These are phyloP conservation scores for Solanum chiquidenum DNA, from an alignment of 257 asterid species.

Conservation along the genomic window DNA sequence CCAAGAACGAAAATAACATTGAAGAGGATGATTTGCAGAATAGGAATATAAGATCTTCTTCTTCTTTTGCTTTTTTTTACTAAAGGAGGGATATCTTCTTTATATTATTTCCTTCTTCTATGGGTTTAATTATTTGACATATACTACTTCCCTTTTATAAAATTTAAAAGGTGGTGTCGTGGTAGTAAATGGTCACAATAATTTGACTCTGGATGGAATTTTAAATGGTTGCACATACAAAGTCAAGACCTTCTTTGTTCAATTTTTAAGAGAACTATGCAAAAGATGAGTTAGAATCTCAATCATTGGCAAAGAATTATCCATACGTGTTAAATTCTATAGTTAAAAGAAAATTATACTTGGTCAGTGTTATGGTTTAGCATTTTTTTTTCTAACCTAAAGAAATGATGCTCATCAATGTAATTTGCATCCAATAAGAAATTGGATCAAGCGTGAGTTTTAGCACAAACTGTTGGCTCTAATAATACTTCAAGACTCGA, in stretches of 20 bases:
- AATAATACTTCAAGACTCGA: not conserved
- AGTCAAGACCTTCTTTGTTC: not conserved
- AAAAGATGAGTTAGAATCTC: not conserved
- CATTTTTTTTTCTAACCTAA: not conserved
- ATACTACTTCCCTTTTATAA: no score
- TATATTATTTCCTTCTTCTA: no score
- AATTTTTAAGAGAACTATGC: not conserved
- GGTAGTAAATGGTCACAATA: not conserved
- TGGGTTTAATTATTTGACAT: no score
- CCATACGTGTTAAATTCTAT: not conserved
- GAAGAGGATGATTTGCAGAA: not conserved
- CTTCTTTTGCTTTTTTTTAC: not conserved
- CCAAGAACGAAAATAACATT: not conserved
- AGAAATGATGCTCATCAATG: not conserved
- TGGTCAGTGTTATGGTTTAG: not conserved
- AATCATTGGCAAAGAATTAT: not conserved
- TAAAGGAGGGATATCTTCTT: no score
- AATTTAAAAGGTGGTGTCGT: not conserved
- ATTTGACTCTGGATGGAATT: not conserved
- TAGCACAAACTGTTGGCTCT: not conserved
- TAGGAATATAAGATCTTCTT: not conserved
- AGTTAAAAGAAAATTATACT: not conserved
- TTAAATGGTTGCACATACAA: not conserved
- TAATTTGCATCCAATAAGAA: not conserved
- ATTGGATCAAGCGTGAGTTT: not conserved